These are phyloP conservation scores for Phytophthora agathidicida DNA, from an alignment of 352 stramenopile species.

Conservation along the genomic window DNA sequence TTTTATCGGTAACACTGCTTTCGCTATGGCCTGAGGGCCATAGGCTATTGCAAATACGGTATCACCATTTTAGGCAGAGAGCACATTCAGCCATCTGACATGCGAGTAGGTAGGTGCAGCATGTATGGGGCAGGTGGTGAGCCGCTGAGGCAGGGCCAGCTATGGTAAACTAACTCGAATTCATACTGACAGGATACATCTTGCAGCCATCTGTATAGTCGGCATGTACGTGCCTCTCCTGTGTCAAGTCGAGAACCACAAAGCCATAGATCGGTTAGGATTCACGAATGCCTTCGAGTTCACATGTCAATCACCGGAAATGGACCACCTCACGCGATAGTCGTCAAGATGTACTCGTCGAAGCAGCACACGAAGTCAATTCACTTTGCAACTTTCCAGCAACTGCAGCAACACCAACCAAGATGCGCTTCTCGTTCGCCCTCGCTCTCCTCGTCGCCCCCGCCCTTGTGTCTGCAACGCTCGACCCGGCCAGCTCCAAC, in stretches of 20 bases:
- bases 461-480: too few relatives aligned
- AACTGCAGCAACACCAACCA: too few relatives aligned
- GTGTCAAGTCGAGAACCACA: constrained; percentile 8
- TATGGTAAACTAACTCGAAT: too few relatives aligned
- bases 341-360: constrained; percentile 1
- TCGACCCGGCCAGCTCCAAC: constrained; percentile 20
- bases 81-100: constrained; percentile 1
- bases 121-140: constrained; percentile 2
- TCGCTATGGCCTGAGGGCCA: too few relatives aligned
- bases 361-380: background rate
- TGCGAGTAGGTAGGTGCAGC: constrained; percentile 8
- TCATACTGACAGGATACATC: background rate
- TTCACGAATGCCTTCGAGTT: background rate
- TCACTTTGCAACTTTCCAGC: constrained; percentile 14
- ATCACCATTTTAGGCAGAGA: too few relatives aligned
- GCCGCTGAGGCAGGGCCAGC: constrained; percentile 1
- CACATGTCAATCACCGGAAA: constrained; percentile 8
- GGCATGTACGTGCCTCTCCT: constrained; percentile 7
- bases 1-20: too few relatives aligned
- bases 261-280: background rate
- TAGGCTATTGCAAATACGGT: too few relatives aligned
- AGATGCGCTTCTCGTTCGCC: constrained; percentile 15
- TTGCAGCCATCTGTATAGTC: constrained; percentile 4
- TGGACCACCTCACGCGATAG: background rate
- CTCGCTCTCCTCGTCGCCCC: constrained; percentile 14